Conservation (phyloP, 2,329 filamentous ascomycete species). For the Cladosporium sp. region DNA sequence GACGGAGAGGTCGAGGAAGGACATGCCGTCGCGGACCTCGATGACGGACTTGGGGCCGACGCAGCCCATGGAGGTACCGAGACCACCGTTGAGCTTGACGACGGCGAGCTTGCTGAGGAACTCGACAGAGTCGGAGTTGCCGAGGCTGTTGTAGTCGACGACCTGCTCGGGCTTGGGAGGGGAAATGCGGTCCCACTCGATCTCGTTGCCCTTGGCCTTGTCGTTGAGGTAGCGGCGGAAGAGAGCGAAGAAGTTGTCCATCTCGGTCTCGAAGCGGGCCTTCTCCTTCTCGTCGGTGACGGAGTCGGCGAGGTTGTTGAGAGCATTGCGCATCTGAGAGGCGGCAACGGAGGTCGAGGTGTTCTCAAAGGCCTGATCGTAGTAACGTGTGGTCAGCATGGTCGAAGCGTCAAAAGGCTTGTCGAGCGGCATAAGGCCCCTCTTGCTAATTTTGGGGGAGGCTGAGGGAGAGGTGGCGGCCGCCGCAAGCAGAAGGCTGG, state of each 20-base stretch:
- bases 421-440: not conserved
- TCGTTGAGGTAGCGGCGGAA: conserved; percentile 98
- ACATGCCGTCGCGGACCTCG: conserved; percentile 99
- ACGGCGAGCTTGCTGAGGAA: conserved; percentile 98
- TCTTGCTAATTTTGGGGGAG: not conserved
- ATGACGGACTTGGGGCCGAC: conserved; percentile 99
- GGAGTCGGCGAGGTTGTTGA: conserved; percentile 87
- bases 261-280: conserved; percentile 95
- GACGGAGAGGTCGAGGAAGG: conserved; percentile 96
- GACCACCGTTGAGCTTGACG: conserved; percentile 97
- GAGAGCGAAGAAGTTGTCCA: conserved; percentile 99
- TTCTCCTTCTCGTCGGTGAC: conserved; percentile 70
- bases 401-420: not conserved
- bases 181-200: conserved; percentile 94
- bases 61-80: conserved; percentile 99
- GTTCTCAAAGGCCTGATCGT: conserved; percentile 86
- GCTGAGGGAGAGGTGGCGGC: not conserved
- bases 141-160: conserved; percentile 85
- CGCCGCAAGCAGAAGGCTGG: not conserved
- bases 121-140: conserved; percentile 82
- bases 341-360: conserved; percentile 96
- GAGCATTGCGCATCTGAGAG: conserved; percentile 95
- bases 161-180: conserved; percentile 91
- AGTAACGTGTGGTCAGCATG: conserved; percentile 14
- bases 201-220: conserved; percentile 95